Conservation (phyloP, 176 grass and related monocot species). For the bread wheat (Triticum aestivum) region IWGSC_CS_RefSeq_v2.1 NC_057812.1:13866318-13866817, state of each 20-base stretch:
- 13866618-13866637: slow-evolving; percentile 28
- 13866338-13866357: background rate
- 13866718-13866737: slow-evolving; percentile 80
- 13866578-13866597: slow-evolving; percentile 79
- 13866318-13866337: slow-evolving; percentile 33
- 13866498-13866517: background rate
- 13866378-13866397: background rate
- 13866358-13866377: slow-evolving; percentile 29
- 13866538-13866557: background rate
- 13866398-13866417: background rate
- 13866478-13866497: slow-evolving; percentile 12
- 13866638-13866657: background rate
- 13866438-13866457: background rate
- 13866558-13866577: slow-evolving; percentile 77
- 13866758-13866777: slow-evolving; percentile 51
- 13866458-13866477: slow-evolving; percentile 4
- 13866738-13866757: slow-evolving; percentile 79
- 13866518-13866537: slow-evolving; percentile 20
- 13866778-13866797: background rate
- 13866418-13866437: background rate
- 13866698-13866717: slow-evolving; percentile 79
- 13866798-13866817: background rate
- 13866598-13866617: slow-evolving; percentile 79
- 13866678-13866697: background rate
- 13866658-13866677: background rate